These are phyloP conservation scores for Phytopythium aichiense DNA, from an alignment of 352 stramenopile species.

Conservation along the genomic window DNA sequence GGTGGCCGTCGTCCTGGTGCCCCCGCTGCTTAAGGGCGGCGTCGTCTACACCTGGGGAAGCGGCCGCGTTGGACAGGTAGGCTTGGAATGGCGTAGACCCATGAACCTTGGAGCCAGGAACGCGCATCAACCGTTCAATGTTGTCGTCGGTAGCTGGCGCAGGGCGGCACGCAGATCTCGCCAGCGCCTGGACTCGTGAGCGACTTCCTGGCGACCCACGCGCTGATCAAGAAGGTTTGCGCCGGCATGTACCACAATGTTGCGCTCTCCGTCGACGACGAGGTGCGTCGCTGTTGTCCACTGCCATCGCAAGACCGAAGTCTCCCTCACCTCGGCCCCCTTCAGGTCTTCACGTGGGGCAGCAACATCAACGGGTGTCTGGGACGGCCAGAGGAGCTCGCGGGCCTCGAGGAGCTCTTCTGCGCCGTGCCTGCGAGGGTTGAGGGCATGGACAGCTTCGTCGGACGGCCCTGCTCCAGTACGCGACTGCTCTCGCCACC, in stretches of 20 bases:
- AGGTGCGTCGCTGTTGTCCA: slow-evolving; percentile 31
- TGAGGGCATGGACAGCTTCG: slow-evolving; percentile 65
- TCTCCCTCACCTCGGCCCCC: neutral
- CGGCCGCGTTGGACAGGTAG: slow-evolving; percentile 89
- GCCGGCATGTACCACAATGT: slow-evolving; percentile 91
- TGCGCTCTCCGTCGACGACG: slow-evolving; percentile 86
- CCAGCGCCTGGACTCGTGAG: slow-evolving; percentile 67
- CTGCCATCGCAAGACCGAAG: neutral
- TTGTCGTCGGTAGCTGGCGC: slow-evolving; percentile 38
- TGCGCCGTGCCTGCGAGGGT: slow-evolving; percentile 74
- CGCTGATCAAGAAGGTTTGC: slow-evolving; percentile 82
- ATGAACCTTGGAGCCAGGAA: neutral
- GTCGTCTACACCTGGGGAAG: slow-evolving; percentile 93
- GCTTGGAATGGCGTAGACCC: neutral
- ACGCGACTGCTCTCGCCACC: slow-evolving; percentile 6
- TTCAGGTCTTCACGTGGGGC: slow-evolving; percentile 90
- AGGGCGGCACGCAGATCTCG: slow-evolving; percentile 71
- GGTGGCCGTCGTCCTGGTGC: slow-evolving; percentile 85
- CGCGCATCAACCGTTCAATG: neutral
- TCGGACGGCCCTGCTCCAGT: slow-evolving; percentile 72
- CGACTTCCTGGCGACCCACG: slow-evolving; percentile 75
- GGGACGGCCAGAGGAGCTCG: slow-evolving; percentile 66
- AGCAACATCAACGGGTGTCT: slow-evolving; percentile 91
- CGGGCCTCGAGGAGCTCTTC: slow-evolving; percentile 71
- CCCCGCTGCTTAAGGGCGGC: slow-evolving; percentile 78